Evolutionary conservation across 179 eudicot genomes (phyloP).

Genomic region (Beta lomatogona): DNA sequence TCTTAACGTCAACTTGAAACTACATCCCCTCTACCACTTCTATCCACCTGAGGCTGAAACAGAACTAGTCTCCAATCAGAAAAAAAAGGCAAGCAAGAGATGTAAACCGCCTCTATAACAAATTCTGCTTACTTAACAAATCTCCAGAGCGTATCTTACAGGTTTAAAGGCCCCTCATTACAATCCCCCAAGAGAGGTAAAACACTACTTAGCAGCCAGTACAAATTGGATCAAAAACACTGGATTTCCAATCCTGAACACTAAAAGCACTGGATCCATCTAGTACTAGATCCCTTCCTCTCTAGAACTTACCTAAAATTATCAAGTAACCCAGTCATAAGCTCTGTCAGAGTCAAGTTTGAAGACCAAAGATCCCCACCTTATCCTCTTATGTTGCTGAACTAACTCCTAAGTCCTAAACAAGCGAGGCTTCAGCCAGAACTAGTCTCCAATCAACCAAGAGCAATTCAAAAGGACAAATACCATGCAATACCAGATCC

Average conservation of each 20-base stretch:
- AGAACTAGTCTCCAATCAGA: no score
- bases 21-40: no score
- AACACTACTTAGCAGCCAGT: background rate
- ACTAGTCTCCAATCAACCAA: background rate
- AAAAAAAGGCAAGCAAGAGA: no score
- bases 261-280: background rate
- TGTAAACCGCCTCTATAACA: no score
- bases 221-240: background rate
- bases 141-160: no score
- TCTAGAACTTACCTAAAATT: background rate
- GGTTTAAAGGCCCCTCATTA: no score
- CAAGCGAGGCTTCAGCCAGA: background rate
- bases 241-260: background rate
- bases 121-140: no score
- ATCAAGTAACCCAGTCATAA: background rate
- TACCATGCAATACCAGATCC: no score
- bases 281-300: background rate
- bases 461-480: no score
- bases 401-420: background rate
- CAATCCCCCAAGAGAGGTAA: background rate
- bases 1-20: background rate
- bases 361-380: background rate
- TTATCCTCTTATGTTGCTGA: background rate
- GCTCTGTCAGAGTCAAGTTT: background rate
- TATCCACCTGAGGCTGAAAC: no score